Base-by-base conservation (phyloP, 2,329 filamentous ascomycete species). In the Aureobasidium sp. region DNA sequence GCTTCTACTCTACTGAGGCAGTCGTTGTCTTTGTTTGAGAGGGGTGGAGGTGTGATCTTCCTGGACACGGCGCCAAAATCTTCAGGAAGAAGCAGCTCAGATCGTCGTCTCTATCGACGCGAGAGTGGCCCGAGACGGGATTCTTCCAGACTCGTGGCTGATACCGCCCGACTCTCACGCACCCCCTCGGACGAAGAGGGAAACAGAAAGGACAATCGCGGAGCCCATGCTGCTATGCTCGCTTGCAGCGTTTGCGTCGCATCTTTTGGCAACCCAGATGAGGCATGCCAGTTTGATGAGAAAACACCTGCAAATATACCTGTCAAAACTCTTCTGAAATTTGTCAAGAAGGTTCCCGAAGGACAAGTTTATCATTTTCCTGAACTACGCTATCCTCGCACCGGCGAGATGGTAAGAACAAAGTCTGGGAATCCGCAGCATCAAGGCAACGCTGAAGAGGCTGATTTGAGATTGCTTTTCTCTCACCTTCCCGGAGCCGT, bases 401-500 rank as follows among this genome's bases (percentile, higher is more conserved):
- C 21, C 1, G 27, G 27, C 9, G 35, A 42, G 17, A 3, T 40
- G 17, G 1, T 23, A 2, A 29, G n/a, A 15, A n/a, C 31, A 8
- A 35, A 31, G 45, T 47, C 25, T 10, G 31, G 27, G 8, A 21
- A 25, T 15, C 17, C 33, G 25, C 29, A 31, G 37, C 45, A 43
- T 23, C 55, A 49, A 15, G 23, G 38, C 13, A 57, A 47, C 15
- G 7, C 31, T 7, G 59, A 61, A 13, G 59, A 61, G 40, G n/a
- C 40, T 25, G 59, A 68, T 21, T 47, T 67, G 11, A 64, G 65
- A 64, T 60, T 63, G n/a, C 51, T 67, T 4, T 63, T 62, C 11
- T 63, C 63, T n/a, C 64, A 66, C 62, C 79, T 82, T 55, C 78
- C 77, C 1, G 67, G 69, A 23, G 76, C 76, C 1, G 69, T 72